Base-by-base conservation (phyloP, 1,284 basidiomycete species). In the Fomes fomentarius region DNA sequence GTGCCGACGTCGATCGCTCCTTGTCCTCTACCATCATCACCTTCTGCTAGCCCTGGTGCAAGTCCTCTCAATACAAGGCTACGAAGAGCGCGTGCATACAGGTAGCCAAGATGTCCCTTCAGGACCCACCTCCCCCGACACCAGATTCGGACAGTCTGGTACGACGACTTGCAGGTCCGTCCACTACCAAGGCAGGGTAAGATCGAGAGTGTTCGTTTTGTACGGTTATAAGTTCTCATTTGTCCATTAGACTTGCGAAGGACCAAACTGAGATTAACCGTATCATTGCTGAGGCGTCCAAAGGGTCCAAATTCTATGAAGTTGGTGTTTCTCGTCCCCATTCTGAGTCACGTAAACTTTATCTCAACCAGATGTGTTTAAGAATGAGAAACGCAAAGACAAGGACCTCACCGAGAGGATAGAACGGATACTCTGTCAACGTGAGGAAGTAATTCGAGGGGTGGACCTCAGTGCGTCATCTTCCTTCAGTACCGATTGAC, bases 341-440 rank as follows among this genome's bases (percentile, higher is more conserved):
- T 15, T 6, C 4, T n/a, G 22, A 11, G 14, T 5, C n/a, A 1
- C 17, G 33, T 22, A 33, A n/a, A 38, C 21, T n/a, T 44, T 4
- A n/a, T 14, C n/a, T 12, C n/a, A 21, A 31, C 22, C 15, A 21
- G 41, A 4, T n/a, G n/a, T 15, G n/a, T 5, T 46, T 25, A 57
- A 93, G 84, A 91, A 93, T 63, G 91, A 94, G 75, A 91, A 90
- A 69, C 80, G 82, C 63, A 93, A 89, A 67, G 91, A 94, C 69
- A 89, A 85, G 57, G 88, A 92, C 47, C 72, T 93, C 30, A 93
- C 90, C 1, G 78, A 84, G 50, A 78, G 85, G 45, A 93, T 94
- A 54, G 70, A 78, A 38, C 81, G 75, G 56, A 82, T 93, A 26
- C 70, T 91, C 47, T 80, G 80, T 57, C 76, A 81, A 58, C 78